Evolutionary conservation across 306 rosid genomes (phyloP).

Genomic region (Ochetophila trinervis): DNA sequence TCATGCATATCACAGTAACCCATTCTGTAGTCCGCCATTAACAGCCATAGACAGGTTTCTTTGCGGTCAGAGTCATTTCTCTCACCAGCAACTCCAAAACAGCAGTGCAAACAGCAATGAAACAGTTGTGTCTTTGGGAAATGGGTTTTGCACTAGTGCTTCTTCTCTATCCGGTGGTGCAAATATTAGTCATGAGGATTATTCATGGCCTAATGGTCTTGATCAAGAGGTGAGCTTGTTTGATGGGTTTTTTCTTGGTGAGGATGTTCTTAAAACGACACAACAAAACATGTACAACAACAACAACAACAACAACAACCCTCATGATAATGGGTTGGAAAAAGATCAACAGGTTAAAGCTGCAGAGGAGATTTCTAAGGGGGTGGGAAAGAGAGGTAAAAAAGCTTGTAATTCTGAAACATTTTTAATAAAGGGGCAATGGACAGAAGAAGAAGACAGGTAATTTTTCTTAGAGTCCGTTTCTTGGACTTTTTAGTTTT

Average conservation of each 20-base stretch:
- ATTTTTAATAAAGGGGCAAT: slow-evolving; percentile 73
- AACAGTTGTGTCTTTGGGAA: slow-evolving; percentile 6
- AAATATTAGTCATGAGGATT: slow-evolving; percentile 15
- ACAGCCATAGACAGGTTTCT: slow-evolving; percentile 72
- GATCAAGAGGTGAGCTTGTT: slow-evolving; percentile 23
- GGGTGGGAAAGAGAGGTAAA: slow-evolving; percentile 39
- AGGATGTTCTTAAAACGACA: background rate
- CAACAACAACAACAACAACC: background rate
- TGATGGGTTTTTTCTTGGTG: slow-evolving; percentile 21
- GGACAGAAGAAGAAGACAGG: slow-evolving; percentile 94
- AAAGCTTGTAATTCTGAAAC: slow-evolving; percentile 26
- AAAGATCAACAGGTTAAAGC: slow-evolving; percentile 18
- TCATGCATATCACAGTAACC: slow-evolving; percentile 12
- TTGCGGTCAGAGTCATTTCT: slow-evolving; percentile 30
- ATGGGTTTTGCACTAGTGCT: slow-evolving; percentile 9
- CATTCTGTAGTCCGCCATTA: slow-evolving; percentile 34
- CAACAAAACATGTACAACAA: background rate
- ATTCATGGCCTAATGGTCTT: slow-evolving; percentile 1
- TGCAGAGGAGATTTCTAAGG: slow-evolving; percentile 13
- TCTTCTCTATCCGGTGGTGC: slow-evolving; percentile 20
- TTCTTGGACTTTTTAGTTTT: background rate
- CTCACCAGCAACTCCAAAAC: slow-evolving; percentile 22
- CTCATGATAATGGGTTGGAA: slow-evolving; percentile 17
- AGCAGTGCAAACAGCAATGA: slow-evolving; percentile 23
- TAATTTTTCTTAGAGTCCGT: slow-evolving; percentile 8